A percentile compares a stretch with the other conserved stretches of the same genome.
Evolutionary conservation across 495 filamentous ascomycete species (phyloP).

Genomic region (Trichoderma reesei): DNA sequence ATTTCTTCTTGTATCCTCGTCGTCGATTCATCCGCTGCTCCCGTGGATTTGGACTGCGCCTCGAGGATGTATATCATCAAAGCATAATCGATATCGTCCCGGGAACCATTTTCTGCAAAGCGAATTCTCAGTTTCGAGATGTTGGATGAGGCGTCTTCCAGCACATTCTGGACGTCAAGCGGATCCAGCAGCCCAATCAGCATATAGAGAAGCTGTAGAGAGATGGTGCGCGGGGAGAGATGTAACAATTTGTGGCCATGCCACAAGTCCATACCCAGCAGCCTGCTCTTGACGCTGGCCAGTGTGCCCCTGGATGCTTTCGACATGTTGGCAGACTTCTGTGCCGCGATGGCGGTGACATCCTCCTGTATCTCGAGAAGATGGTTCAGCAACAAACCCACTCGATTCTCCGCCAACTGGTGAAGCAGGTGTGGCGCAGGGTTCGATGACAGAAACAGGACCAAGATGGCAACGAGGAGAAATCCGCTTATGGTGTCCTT

Average conservation of each 20-base stretch:
- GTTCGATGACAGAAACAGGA: constrained; percentile 44
- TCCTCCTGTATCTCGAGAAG: constrained; percentile 45
- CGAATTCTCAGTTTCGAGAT: not conserved
- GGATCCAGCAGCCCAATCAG: constrained; percentile 31
- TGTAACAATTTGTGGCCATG: constrained; percentile 35
- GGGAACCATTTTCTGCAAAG: not conserved
- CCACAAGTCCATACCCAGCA: constrained; percentile 48
- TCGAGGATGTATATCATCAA: constrained; percentile 33
- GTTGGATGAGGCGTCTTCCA: not conserved
- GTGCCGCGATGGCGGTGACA: constrained; percentile 45
- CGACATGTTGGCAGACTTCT: constrained; percentile 60
- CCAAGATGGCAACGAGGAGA: constrained; percentile 45
- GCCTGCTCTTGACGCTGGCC: constrained; percentile 36
- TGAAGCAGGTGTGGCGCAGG: constrained; percentile 38
- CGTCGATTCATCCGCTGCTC: constrained; percentile 22
- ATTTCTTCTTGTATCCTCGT: constrained; percentile 28
- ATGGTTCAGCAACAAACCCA: constrained; percentile 39
- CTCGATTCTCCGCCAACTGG: constrained; percentile 38
- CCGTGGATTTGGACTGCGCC: constrained; percentile 31
- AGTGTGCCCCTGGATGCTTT: constrained; percentile 47
- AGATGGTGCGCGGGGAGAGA: constrained; percentile 53
- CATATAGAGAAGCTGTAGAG: constrained; percentile 54
- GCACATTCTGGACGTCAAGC: not conserved
- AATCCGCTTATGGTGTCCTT: constrained; percentile 48
- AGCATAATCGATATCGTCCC: constrained; percentile 9